Evolutionary conservation across 306 rosid species (phyloP), one percentile per base, ranked within the genome.

Genomic region (Malus fusca): DNA sequence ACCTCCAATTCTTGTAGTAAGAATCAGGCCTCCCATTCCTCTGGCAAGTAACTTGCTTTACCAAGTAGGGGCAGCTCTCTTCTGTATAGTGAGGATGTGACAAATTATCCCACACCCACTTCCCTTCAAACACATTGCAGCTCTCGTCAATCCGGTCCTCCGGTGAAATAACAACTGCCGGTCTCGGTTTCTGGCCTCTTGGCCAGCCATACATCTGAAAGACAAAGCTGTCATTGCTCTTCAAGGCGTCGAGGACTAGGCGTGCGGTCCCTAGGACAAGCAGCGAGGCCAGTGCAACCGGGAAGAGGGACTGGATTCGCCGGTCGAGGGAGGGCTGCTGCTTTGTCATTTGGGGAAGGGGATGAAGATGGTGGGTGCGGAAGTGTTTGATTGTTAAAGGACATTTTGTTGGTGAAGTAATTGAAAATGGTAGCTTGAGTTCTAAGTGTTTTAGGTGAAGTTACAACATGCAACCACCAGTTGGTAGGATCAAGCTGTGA

Each of bases 1-100:
- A 92, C 82, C 84, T 90, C 98, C 97, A 95, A 56, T 92, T 90
- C 87, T 81, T 89, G 37, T 95, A 92, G 75, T 83, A 82, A 75
- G 91, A 92, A 88, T 95, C 98, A 62, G 86, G 89, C 71, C 97
- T 92, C 4, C 97, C 99, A 89, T 95, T 95, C 80, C 79, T 88
- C 60, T 79, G 80, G 81, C 99, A 92, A 72, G 97, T 95, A 35
- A 88, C 91, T 62, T 95, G 97, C 75, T 95, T 92, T 1, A 92
- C 99, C 91, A 95, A 83, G 75, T 82, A 90, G 37, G 97, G 91
- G 68, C 97, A 95, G 51, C 83, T 89, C 74, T 88, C 87, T 82
- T 95, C 97, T 56, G 79, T 80, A 79, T 90, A 92, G 19, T 82
- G 88, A 76, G 97, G 97, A 71, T 87, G 76, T 1, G 97, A 84